Conservation (phyloP, 305 asterid genomes). For the Solanum aculeatissimum region DNA sequence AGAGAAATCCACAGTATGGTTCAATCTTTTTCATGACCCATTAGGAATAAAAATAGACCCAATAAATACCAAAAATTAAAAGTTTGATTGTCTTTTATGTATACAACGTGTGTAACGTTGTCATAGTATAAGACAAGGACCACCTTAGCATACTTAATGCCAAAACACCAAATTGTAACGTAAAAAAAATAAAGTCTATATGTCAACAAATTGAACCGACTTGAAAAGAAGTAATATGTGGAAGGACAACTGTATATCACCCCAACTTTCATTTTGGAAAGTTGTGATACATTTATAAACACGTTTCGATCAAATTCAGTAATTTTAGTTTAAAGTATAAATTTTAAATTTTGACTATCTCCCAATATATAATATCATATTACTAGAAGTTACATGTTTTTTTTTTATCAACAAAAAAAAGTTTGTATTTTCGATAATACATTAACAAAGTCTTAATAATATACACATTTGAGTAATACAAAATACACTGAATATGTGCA, state of each 20-base stretch:
- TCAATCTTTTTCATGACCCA: background rate
- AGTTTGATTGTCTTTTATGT: background rate
- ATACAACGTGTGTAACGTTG: background rate
- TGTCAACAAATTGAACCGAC: background rate
- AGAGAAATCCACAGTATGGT: background rate
- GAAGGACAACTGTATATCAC: background rate
- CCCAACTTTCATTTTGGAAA: background rate
- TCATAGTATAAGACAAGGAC: background rate
- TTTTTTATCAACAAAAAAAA: too few species aligned
- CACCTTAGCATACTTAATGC: background rate
- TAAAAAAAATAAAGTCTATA: background rate
- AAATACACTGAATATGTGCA: background rate
- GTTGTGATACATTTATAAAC: background rate
- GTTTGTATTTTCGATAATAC: too few species aligned
- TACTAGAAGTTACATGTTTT: background rate
- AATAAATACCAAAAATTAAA: background rate
- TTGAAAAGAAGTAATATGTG: background rate
- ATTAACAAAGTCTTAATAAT: too few species aligned
- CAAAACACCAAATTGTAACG: background rate
- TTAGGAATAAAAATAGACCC: background rate
- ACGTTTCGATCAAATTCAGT: background rate
- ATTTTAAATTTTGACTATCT: too few species aligned
- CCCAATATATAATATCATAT: background rate
- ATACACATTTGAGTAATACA: too few species aligned
- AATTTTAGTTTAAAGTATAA: background rate